Conservation (phyloP, 768 basidiomycete species). For the Naganishia randhawae region DNA sequence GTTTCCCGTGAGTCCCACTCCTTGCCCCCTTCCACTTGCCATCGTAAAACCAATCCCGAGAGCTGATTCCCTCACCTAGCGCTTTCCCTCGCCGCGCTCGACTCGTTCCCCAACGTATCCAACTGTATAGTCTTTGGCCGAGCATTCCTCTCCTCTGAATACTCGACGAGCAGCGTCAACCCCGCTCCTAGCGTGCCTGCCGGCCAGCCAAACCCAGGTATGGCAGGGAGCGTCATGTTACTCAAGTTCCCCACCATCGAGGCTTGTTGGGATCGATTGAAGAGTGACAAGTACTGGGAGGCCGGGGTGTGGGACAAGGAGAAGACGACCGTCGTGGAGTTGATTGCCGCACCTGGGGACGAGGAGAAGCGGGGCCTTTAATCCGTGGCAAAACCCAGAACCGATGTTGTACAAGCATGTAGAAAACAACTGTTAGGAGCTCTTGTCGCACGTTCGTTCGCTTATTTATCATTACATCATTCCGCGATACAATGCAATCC, state of each 20-base stretch:
- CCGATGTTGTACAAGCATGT: background rate
- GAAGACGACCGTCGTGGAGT: constrained; percentile 40
- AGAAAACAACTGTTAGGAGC: too few species aligned
- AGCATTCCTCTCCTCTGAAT: constrained; percentile 29
- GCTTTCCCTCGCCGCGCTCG: background rate
- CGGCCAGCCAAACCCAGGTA: constrained; percentile 25
- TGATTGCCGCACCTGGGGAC: constrained; percentile 28
- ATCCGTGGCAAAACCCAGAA: background rate
- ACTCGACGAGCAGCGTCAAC: constrained; percentile 25
- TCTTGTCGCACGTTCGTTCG: too few species aligned
- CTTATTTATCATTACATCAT: constrained; percentile 2
- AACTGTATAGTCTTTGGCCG: constrained; percentile 37
- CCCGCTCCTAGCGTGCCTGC: background rate
- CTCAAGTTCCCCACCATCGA: constrained; percentile 38
- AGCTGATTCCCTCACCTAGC: background rate
- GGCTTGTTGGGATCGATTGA: constrained; percentile 36
- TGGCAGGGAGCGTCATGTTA: constrained; percentile 36
- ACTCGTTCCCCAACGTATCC: background rate
- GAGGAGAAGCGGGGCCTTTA: constrained; percentile 15
- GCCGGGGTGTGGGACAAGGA: constrained; percentile 48
- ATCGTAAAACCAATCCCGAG: too few species aligned
- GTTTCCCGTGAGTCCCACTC: constrained; percentile 30
- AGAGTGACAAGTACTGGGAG: constrained; percentile 45
- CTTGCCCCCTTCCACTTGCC: too few species aligned
- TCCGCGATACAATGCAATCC: background rate